These are phyloP conservation scores for Glomus cerebriforme DNA, from an alignment of 192 early-diverging fungal species.

Conservation along the genomic window DNA sequence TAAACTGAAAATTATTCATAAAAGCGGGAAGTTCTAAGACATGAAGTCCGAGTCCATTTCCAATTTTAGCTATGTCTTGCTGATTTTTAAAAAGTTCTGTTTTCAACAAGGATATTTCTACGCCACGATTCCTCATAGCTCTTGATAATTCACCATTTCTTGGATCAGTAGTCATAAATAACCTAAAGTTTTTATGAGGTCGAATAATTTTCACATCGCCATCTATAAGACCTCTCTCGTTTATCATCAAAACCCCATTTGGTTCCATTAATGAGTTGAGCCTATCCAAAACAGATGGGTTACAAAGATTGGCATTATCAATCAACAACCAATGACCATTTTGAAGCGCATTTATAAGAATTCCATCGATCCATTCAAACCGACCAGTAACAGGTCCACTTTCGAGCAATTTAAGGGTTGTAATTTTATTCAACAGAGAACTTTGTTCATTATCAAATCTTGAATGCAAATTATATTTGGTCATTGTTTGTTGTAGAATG, in stretches of 20 bases:
- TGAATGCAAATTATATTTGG: conserved; percentile 31
- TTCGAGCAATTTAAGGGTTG: conserved; percentile 48
- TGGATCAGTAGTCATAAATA: conserved; percentile 96
- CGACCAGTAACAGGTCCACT: conserved; percentile 64
- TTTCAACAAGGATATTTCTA: conserved; percentile 81
- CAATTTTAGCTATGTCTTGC: conserved; percentile 52
- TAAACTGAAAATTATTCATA: conserved; percentile 46
- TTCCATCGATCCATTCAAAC: conserved; percentile 98
- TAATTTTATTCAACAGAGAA: conserved; percentile 37
- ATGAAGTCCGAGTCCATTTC: conserved; percentile 50
- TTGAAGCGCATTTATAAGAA: conserved; percentile 85
- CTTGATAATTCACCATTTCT: conserved; percentile 90
- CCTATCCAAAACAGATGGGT: conserved; percentile 91
- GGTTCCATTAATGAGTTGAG: conserved; percentile 93
- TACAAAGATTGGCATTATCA: conserved; percentile 96
- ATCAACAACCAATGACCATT: conserved; percentile 92
- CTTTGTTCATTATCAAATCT: conserved; percentile 14
- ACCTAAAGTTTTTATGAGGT: conserved; percentile 89
- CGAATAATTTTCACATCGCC: conserved; percentile 73
- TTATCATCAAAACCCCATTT: conserved; percentile 83
- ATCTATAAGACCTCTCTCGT: conserved; percentile 86
- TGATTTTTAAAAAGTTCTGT: conserved; percentile 50
- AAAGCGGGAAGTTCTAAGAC: conserved; percentile 41
- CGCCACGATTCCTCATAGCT: conserved; percentile 97
- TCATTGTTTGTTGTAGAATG: conserved; percentile 8